A percentile compares a stretch with the other conserved stretches of the same genome.
phyloP scores from a whole-genome alignment of 768 basidiomycete species.

The Boletellus sp. region DNA sequence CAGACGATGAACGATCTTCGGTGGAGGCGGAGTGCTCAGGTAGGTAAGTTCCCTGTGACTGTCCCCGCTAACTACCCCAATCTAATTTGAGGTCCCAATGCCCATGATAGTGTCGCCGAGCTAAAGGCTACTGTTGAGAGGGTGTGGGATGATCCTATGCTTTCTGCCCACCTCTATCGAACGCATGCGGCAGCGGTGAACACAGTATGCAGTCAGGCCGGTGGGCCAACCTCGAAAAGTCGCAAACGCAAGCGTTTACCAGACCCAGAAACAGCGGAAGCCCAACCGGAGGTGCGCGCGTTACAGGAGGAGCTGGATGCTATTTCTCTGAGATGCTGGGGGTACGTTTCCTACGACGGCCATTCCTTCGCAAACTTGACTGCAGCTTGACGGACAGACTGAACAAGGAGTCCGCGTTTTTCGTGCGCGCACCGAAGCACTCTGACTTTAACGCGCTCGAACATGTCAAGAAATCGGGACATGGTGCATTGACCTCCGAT shows the following conservation, averaged over 20 bases:
- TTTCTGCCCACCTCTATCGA: constrained; percentile 54
- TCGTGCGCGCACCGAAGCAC: constrained; percentile 61
- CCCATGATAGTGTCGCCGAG: constrained; percentile 47
- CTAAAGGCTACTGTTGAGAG: constrained; percentile 42
- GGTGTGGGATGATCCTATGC: constrained; percentile 51
- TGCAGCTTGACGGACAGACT: constrained; percentile 37
- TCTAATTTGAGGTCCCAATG: not conserved
- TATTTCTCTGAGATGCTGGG: constrained; percentile 56
- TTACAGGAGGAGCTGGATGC: constrained; percentile 52
- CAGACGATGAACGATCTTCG: constrained; percentile 25
- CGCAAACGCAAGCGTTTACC: constrained; percentile 36
- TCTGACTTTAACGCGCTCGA: constrained; percentile 62
- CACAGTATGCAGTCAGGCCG: constrained; percentile 34
- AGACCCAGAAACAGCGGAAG: constrained; percentile 21
- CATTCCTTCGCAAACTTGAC: not conserved
- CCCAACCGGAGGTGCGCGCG: constrained; percentile 42
- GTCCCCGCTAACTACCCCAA: not conserved
- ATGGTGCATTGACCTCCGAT: constrained; percentile 29
- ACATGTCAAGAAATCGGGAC: constrained; percentile 24
- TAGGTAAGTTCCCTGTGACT: constrained; percentile 29
- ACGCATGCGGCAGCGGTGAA: constrained; percentile 49
- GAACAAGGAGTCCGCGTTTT: constrained; percentile 49
- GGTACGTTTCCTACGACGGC: constrained; percentile 38
- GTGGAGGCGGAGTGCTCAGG: constrained; percentile 39
- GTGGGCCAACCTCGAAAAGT: constrained; percentile 23